These are phyloP conservation scores for carrot (Daucus carota) DNA, from an alignment of 129 eudicot species.

Conservation along the genomic window DNA sequence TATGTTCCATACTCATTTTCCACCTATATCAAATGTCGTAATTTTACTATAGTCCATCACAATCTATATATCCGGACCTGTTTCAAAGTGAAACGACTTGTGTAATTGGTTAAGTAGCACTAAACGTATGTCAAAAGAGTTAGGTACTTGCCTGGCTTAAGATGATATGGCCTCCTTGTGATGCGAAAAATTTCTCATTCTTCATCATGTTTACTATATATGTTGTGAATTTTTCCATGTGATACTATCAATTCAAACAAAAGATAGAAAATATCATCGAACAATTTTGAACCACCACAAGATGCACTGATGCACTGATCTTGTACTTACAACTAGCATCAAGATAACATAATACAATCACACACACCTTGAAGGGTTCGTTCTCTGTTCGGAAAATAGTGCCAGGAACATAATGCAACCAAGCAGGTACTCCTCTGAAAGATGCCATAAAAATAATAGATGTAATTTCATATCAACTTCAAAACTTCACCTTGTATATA, in stretches of 20 bases:
- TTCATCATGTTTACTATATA: slow-evolving; percentile 84
- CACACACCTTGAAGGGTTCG: slow-evolving; percentile 81
- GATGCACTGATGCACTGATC: background rate
- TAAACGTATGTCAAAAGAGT: background rate
- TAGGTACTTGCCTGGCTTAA: slow-evolving; percentile 69
- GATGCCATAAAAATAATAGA: background rate
- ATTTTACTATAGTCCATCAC: background rate
- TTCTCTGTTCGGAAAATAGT: slow-evolving; percentile 85
- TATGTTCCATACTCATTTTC: slow-evolving; percentile 93
- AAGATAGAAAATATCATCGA: background rate
- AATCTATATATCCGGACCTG: background rate
- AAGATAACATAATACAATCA: background rate
- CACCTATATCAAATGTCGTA: slow-evolving; percentile 34
- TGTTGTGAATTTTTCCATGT: slow-evolving; percentile 83
- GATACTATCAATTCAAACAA: slow-evolving; percentile 42
- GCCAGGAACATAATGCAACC: slow-evolving; percentile 92
- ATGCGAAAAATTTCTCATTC: slow-evolving; percentile 78
- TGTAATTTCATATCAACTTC: background rate
- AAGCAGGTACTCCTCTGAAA: slow-evolving; percentile 84
- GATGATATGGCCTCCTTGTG: slow-evolving; percentile 99
- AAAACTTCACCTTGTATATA: background rate
- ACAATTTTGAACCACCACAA: too few relatives aligned
- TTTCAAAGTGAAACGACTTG: background rate
- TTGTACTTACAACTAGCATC: background rate
- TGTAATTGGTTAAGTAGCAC: background rate